Percentiles rank a stretch among this genome's conserved stretches.
Evolutionary conservation across 2,329 filamentous ascomycete genomes (phyloP).

Genomic region (Claviceps fusiformis): DNA sequence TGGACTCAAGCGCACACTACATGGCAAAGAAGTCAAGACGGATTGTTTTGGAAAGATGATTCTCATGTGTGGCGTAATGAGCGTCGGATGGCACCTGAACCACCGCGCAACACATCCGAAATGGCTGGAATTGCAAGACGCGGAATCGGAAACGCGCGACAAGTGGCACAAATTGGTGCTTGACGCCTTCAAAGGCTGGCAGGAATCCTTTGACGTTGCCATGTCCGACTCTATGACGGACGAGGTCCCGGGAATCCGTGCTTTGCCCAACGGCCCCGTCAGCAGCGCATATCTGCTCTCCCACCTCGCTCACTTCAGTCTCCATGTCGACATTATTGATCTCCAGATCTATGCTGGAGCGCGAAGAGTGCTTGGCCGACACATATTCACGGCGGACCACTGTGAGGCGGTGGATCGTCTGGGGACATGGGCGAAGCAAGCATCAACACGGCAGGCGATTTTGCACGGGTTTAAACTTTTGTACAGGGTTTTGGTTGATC

Average conservation of each 20-base stretch:
- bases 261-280: constrained; percentile 48
- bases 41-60: constrained; percentile 83
- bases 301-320: constrained; percentile 76
- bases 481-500: constrained; percentile 55
- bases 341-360: constrained; percentile 81
- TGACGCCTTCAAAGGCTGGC: constrained; percentile 77
- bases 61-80: constrained; percentile 80
- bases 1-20: constrained; percentile 69
- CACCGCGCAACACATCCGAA: constrained; percentile 75
- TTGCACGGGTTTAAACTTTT: constrained; percentile 77
- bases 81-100: constrained; percentile 83
- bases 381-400: constrained; percentile 65
- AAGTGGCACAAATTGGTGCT: constrained; percentile 69
- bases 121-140: constrained; percentile 57
- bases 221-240: constrained; percentile 29
- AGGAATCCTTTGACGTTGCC: constrained; percentile 65
- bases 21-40: constrained; percentile 67
- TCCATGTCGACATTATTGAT: constrained; percentile 79
- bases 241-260: constrained; percentile 20
- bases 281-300: constrained; percentile 71
- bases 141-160: constrained; percentile 46
- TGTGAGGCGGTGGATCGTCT: constrained; percentile 60
- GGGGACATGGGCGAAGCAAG: constrained; percentile 63
- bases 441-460: constrained; percentile 65
- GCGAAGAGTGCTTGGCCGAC: constrained; percentile 61